Base-by-base conservation (phyloP, 2,329 filamentous ascomycete species). In the Scorias spongiosa region DNA sequence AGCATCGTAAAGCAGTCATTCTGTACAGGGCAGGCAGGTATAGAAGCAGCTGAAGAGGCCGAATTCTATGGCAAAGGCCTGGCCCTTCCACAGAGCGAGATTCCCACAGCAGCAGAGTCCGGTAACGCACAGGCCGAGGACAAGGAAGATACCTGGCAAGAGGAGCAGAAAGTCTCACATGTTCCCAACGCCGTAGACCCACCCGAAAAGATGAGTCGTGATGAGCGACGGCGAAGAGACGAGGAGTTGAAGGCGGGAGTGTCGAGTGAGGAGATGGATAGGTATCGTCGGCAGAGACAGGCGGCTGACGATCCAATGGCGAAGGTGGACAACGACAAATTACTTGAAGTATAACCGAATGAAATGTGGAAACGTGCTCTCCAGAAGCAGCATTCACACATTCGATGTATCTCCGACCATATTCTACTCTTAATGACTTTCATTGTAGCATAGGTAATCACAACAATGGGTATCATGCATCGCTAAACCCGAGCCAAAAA, bases 1-100 rank as follows among this genome's bases (percentile, higher is more conserved):
- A 94, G 87, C 0, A 81, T 79, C 17, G 76, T 93, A 49, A 95
- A 93, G 66, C 96, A 98, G 64, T 94, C 87, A 57, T 98, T 96
- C 58, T 98, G 91, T 63, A 96, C 89, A 0, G 91, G 91, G 20
- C 85, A 91, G 48, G 84, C 84, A 46, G 91, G 91, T 30, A 93
- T 79, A 61, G 67, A 67, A 48, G 88, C 86, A 1, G 87, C 84
- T 63, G 80, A 88, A 53, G 81, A 84, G 45, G 79, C 84, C 0
- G 80, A 91, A 51, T 68, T 69, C 29, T 66, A 79, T 60, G 61
- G 72, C 43, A 65, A 66, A 30, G 70, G 66, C 5, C 57, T 63
- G 26, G 60, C 67, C 30, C 54, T 76, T n/a, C 53, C 50, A 3
- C 12, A 12, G 15, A 36, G 15, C 15, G 32, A 15, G 32, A 15